phyloP scores from a whole-genome alignment of 208 protist genomes.

The Leishmania guyanensis region DNA sequence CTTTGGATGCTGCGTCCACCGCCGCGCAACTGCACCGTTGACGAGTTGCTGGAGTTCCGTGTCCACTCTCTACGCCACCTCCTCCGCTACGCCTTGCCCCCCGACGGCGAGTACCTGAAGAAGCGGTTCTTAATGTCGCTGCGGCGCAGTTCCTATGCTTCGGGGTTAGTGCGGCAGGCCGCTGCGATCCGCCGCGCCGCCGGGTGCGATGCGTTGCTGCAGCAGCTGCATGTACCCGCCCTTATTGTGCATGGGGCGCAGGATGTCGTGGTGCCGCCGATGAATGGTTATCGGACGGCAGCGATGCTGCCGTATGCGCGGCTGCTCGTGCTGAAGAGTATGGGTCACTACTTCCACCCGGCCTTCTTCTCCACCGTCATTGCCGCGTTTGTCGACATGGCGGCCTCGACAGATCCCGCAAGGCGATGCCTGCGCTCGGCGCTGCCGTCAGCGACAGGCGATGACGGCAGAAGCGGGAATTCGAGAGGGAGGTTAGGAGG shows the following conservation, averaged over 20 bases:
- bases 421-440: background rate
- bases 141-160: slow-evolving; percentile 55
- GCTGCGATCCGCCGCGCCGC: slow-evolving; percentile 56
- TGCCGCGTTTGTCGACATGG: slow-evolving; percentile 41
- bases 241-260: slow-evolving; percentile 76
- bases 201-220: slow-evolving; percentile 54
- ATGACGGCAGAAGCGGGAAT: background rate
- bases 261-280: slow-evolving; percentile 72
- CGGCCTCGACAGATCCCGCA: slow-evolving; percentile 8
- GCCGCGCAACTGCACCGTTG: slow-evolving; percentile 54
- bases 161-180: slow-evolving; percentile 69
- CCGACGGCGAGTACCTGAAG: slow-evolving; percentile 69
- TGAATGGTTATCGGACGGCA: slow-evolving; percentile 78
- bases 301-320: slow-evolving; percentile 54
- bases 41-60: slow-evolving; percentile 76
- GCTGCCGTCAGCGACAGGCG: slow-evolving; percentile 5
- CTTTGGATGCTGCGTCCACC: slow-evolving; percentile 75
- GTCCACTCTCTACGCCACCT: slow-evolving; percentile 51
- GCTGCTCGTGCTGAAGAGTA: slow-evolving; percentile 66
- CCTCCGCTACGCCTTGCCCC: slow-evolving; percentile 47
- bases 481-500: background rate
- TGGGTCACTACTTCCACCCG: slow-evolving; percentile 88
- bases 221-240: slow-evolving; percentile 42
- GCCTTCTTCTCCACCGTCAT: slow-evolving; percentile 69
- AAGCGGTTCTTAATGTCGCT: slow-evolving; percentile 62